Conservation (phyloP, 2,329 filamentous ascomycete genomes). For the Apiospora aurea region DNA sequence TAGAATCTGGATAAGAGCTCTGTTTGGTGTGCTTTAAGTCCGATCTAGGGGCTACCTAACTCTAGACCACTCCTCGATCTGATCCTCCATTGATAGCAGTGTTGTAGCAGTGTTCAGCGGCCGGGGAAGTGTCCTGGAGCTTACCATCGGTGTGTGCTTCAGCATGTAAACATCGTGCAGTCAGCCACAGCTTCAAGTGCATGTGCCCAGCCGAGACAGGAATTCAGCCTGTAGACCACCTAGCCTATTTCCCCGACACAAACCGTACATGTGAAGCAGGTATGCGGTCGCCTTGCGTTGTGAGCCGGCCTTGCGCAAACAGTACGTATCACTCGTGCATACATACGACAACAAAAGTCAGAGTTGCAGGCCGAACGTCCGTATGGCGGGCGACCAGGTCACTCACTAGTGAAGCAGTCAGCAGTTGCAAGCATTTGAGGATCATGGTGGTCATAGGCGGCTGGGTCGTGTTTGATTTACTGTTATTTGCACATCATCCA, state of each 20-base stretch:
- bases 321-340: conserved; percentile 17
- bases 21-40: background rate
- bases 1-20: background rate
- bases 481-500: background rate
- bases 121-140: background rate
- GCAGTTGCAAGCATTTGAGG: background rate
- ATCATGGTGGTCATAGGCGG: background rate
- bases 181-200: background rate
- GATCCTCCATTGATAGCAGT: background rate
- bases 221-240: background rate
- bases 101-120: background rate
- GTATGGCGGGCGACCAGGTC: background rate
- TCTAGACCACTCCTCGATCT: background rate
- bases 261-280: background rate
- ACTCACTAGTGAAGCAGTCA: background rate
- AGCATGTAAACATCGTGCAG: background rate
- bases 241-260: conserved; percentile 2
- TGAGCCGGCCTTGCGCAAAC: conserved; percentile 1
- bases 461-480: background rate
- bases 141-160: background rate
- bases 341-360: background rate
- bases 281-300: background rate
- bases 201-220: conserved; percentile 7
- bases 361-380: background rate
- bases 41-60: background rate